Conservation (phyloP, 1,284 basidiomycete genomes). For the Ceratobasidium sp. region DNA sequence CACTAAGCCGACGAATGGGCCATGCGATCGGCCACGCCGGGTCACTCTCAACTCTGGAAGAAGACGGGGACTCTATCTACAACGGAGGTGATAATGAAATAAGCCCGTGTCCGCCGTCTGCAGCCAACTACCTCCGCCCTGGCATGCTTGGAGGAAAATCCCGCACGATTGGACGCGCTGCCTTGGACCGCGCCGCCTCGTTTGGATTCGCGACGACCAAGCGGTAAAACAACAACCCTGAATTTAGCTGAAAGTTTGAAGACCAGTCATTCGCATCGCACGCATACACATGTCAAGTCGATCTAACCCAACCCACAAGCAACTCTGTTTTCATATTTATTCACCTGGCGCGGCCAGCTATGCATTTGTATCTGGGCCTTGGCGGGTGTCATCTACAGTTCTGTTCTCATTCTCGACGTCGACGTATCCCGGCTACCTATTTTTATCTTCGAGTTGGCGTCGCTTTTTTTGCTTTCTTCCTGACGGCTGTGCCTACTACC, state of each 20-base stretch:
- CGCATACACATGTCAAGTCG: constrained; percentile 1
- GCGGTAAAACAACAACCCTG: constrained; percentile 4
- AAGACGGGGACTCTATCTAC: constrained; percentile 66
- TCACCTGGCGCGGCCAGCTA: neutral
- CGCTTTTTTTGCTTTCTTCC: neutral
- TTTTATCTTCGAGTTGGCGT: neutral
- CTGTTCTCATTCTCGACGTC: neutral
- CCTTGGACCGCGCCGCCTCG: constrained; percentile 23
- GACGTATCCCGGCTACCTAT: constrained; percentile 5
- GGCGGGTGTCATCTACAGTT: neutral
- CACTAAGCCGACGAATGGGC: constrained; percentile 51
- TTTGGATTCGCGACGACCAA: constrained; percentile 34
- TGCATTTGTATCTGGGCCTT: constrained; percentile 5
- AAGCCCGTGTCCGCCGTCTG: constrained; percentile 32
- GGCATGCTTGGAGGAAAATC: constrained; percentile 23
- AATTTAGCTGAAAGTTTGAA: no score
- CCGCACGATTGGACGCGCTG: neutral
- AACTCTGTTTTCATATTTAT: neutral
- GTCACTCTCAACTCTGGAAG: constrained; percentile 67
- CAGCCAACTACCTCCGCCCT: constrained; percentile 25
- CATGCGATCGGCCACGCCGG: constrained; percentile 64
- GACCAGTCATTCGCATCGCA: no score
- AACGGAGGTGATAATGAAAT: constrained; percentile 6
- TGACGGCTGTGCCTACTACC: constrained; percentile 18
- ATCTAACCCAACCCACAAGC: constrained; percentile 2